A percentile compares a stretch with the other conserved stretches of the same genome.
These are phyloP conservation scores for Cutaneotrichosporon sp. DNA, from an alignment of 1,284 basidiomycete species.

Conservation along the genomic window DNA sequence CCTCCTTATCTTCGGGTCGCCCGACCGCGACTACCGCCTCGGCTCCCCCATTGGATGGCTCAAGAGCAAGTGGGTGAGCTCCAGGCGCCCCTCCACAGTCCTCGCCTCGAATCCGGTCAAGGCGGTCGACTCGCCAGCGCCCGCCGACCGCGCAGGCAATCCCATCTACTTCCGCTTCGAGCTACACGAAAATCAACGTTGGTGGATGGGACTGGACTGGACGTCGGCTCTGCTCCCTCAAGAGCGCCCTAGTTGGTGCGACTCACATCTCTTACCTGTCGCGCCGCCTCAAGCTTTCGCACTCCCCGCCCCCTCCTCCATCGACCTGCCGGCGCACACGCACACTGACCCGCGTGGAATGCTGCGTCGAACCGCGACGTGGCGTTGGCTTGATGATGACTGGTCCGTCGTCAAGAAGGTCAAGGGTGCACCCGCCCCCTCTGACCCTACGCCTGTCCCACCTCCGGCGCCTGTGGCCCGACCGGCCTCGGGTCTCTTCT, in stretches of 20 bases:
- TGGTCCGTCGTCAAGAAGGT: conserved; percentile 62
- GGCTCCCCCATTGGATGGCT: conserved; percentile 46
- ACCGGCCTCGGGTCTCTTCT: conserved; percentile 26
- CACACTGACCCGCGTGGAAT: conserved; percentile 40
- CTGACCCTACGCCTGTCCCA: background rate
- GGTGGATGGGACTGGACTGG: conserved; percentile 75
- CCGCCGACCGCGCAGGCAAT: conserved; percentile 29
- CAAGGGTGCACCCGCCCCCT: background rate
- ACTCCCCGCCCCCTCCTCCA: conserved; percentile 54
- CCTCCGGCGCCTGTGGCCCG: conserved; percentile 4
- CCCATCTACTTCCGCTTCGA: conserved; percentile 76
- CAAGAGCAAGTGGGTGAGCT: conserved; percentile 48
- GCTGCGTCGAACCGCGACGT: conserved; percentile 69
- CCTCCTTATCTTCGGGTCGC: conserved; percentile 49
- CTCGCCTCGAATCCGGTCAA: conserved; percentile 31
- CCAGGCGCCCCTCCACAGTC: conserved; percentile 44
- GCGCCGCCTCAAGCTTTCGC: conserved; percentile 55
- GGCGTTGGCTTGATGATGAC: conserved; percentile 84
- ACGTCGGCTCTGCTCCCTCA: conserved; percentile 85
- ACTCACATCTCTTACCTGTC: conserved; percentile 57
- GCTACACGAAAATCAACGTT: conserved; percentile 90
- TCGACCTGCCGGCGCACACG: conserved; percentile 53
- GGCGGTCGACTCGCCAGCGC: conserved; percentile 29
- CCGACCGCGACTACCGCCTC: conserved; percentile 31
- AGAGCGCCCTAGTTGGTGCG: conserved; percentile 82